These are phyloP conservation scores for Helichrysum umbraculigerum DNA, from an alignment of 129 eudicot genomes.

Conservation along the genomic window DNA sequence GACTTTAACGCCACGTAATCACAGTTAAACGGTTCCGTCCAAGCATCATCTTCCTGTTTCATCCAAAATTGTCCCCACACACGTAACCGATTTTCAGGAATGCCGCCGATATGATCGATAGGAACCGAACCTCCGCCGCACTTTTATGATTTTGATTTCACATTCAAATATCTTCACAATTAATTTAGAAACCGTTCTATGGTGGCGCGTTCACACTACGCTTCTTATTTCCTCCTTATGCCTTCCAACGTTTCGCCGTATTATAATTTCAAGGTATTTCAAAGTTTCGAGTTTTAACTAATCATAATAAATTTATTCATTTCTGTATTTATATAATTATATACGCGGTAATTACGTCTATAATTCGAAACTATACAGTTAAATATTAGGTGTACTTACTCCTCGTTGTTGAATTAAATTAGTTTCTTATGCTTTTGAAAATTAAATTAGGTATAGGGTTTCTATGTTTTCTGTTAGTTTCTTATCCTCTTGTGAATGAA, in stretches of 20 bases:
- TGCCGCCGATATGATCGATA: conserved; percentile 19
- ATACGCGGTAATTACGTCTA: neutral
- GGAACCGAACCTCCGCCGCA: conserved; percentile 23
- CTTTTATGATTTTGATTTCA: neutral
- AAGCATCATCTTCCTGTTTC: conserved; percentile 5
- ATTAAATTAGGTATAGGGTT: neutral
- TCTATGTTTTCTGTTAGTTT: conserved; percentile 6
- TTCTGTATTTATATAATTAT: neutral
- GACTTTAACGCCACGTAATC: conserved; percentile 29
- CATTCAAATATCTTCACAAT: conserved; percentile 1
- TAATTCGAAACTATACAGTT: neutral
- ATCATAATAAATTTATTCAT: neutral
- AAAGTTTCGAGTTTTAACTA: neutral
- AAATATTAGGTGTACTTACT: conserved; percentile 9
- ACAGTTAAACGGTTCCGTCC: conserved; percentile 28
- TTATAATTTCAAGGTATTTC: conserved; percentile 8
- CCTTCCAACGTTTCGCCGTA: neutral
- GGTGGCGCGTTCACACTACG: conserved; percentile 36
- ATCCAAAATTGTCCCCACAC: conserved; percentile 25
- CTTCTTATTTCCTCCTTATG: neutral
- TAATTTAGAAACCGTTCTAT: neutral
- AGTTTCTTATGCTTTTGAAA: neutral
- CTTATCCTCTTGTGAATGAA: neutral
- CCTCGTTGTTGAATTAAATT: neutral
- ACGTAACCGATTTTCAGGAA: conserved; percentile 33